These are phyloP conservation scores for Salinomyces thailandicus DNA, from an alignment of 2,329 filamentous ascomycete species.

Conservation along the genomic window DNA sequence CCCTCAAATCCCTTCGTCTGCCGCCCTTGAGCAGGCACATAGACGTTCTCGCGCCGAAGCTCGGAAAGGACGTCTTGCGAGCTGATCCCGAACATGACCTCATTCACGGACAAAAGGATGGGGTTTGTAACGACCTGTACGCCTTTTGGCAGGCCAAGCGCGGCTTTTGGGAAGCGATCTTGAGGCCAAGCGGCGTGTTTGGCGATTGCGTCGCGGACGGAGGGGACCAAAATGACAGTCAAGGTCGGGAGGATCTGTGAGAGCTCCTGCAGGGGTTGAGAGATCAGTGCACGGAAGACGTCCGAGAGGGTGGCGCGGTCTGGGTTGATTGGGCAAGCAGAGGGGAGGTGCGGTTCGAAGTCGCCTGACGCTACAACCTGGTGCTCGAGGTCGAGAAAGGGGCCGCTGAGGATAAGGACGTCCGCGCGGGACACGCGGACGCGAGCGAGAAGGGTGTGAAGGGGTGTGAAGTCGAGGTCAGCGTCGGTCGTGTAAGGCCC, in stretches of 20 bases:
- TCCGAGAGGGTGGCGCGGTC: slow-evolving; percentile 72
- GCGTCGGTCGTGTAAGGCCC: slow-evolving; percentile 90
- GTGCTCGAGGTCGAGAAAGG: slow-evolving; percentile 87
- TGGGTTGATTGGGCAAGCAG: slow-evolving; percentile 35
- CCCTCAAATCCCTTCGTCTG: slow-evolving; percentile 60
- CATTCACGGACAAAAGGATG: slow-evolving; percentile 80
- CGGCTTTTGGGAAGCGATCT: slow-evolving; percentile 57
- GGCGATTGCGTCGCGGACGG: slow-evolving; percentile 68
- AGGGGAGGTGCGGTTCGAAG: slow-evolving; percentile 34
- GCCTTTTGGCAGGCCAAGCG: slow-evolving; percentile 68
- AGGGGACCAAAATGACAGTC: slow-evolving; percentile 74
- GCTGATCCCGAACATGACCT: slow-evolving; percentile 69
- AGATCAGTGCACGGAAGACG: slow-evolving; percentile 72
- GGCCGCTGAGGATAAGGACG: slow-evolving; percentile 67
- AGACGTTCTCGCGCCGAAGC: slow-evolving; percentile 46
- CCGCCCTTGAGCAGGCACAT: slow-evolving; percentile 73
- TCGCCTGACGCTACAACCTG: slow-evolving; percentile 60
- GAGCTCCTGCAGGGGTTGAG: slow-evolving; percentile 61
- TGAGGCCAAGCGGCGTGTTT: slow-evolving; percentile 84
- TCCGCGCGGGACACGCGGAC: slow-evolving; percentile 68
- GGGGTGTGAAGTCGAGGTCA: slow-evolving; percentile 79
- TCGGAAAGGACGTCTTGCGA: slow-evolving; percentile 78
- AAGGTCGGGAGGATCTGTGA: slow-evolving; percentile 61
- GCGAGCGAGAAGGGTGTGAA: slow-evolving; percentile 69
- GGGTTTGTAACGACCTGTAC: slow-evolving; percentile 78